A percentile compares a stretch with the other conserved stretches of the same genome.
These are phyloP conservation scores for Shiraia bambusicola DNA, from an alignment of 2,329 filamentous ascomycete species.

Conservation along the genomic window DNA sequence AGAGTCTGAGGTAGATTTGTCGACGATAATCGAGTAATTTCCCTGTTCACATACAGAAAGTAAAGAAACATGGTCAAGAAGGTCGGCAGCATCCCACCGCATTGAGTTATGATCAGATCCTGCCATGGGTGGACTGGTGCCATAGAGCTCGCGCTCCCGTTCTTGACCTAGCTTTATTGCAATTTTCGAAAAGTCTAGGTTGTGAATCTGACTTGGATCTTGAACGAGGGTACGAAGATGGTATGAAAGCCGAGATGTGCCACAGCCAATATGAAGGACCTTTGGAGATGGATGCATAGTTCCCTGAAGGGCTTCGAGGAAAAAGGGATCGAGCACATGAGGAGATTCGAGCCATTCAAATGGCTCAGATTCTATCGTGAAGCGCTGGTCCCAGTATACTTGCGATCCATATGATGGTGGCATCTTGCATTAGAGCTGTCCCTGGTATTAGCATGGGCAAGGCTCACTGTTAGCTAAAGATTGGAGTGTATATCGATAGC, in stretches of 20 bases:
- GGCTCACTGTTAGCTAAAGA: slow-evolving; percentile 5
- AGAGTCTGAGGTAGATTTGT: slow-evolving; percentile 44
- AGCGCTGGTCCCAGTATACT: slow-evolving; percentile 44
- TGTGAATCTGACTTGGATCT: slow-evolving; percentile 37
- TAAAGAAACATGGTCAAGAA: slow-evolving; percentile 39
- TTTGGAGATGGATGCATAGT: slow-evolving; percentile 16
- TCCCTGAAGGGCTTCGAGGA: slow-evolving; percentile 24
- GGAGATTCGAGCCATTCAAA: slow-evolving; percentile 45
- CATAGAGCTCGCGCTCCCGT: slow-evolving; percentile 29
- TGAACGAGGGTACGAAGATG: slow-evolving; percentile 39
- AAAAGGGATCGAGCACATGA: slow-evolving; percentile 29
- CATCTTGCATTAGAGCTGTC: slow-evolving; percentile 1
- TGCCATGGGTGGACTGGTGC: not conserved
- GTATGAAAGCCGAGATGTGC: slow-evolving; percentile 42
- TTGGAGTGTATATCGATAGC: not conserved
- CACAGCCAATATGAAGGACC: slow-evolving; percentile 44
- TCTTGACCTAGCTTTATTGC: slow-evolving; percentile 37
- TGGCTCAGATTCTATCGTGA: slow-evolving; percentile 33
- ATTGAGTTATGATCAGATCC: slow-evolving; percentile 12
- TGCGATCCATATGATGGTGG: slow-evolving; percentile 39
- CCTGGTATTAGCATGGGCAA: slow-evolving; percentile 13
- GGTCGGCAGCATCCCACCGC: slow-evolving; percentile 39
- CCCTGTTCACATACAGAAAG: slow-evolving; percentile 21
- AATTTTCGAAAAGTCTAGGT: slow-evolving; percentile 43
- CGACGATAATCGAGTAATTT: slow-evolving; percentile 39